These are phyloP conservation scores for Theobroma grandiflorum DNA, from an alignment of 441 rosid species.

Conservation along the genomic window DNA sequence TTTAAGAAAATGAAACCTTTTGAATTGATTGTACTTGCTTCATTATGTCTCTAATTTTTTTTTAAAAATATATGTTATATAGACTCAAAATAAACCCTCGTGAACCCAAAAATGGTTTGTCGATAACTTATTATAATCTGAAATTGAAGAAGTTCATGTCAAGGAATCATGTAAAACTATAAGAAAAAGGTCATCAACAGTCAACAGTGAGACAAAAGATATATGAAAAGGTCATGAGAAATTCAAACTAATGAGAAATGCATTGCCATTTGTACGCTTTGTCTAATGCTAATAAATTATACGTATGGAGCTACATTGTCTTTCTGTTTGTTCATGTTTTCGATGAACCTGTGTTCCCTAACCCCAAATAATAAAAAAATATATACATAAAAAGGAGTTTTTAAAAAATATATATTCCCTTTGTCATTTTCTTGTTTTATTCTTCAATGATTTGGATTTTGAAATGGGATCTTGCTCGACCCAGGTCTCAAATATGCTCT, in stretches of 20 bases:
- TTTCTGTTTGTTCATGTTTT: slow-evolving; percentile 35
- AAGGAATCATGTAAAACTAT: neutral
- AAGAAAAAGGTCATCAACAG: neutral
- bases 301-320: slow-evolving; percentile 34
- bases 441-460: slow-evolving; percentile 53
- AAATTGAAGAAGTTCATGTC: neutral
- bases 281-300: slow-evolving; percentile 1
- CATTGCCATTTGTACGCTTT: slow-evolving; percentile 4
- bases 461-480: slow-evolving; percentile 52
- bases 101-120: too few species aligned
- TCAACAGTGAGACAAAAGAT: neutral
- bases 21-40: too few species aligned
- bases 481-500: slow-evolving; percentile 41
- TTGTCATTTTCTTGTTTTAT: slow-evolving; percentile 66
- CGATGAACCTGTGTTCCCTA: slow-evolving; percentile 33
- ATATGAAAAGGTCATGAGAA: neutral
- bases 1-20: neutral
- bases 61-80: too few species aligned
- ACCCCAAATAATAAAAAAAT: neutral
- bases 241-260: slow-evolving; percentile 18
- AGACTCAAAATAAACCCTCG: too few species aligned
- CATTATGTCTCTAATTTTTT: too few species aligned
- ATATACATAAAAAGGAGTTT: neutral
- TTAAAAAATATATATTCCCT: slow-evolving; percentile 8
- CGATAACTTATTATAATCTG: neutral